Percentiles rank a stretch among this genome's conserved stretches.
These are phyloP conservation scores for Mucor ambiguus DNA, from an alignment of 371 early-diverging fungal genomes.

Conservation along the genomic window DNA sequence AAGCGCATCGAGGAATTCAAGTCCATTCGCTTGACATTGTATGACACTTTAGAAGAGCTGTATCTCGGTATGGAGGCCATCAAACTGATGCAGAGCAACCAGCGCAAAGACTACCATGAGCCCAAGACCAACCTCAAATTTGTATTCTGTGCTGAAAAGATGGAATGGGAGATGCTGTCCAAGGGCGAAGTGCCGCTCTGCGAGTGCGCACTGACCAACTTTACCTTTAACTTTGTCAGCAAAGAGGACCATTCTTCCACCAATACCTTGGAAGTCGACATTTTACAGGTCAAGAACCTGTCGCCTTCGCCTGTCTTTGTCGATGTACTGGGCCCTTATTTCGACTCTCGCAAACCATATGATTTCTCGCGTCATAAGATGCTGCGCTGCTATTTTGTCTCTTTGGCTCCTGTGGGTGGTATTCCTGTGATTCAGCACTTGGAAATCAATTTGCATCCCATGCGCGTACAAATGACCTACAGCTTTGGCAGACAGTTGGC, in stretches of 20 bases:
- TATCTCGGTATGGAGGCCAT: conserved; percentile 64
- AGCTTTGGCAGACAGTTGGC: conserved; percentile 73
- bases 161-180: conserved; percentile 63
- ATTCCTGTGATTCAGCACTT: conserved; percentile 86
- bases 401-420: conserved; percentile 84
- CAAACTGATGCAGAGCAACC: conserved; percentile 46
- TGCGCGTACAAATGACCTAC: conserved; percentile 78
- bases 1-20: conserved; percentile 20
- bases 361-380: conserved; percentile 79
- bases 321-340: conserved; percentile 13
- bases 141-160: conserved; percentile 39
- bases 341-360: conserved; percentile 18
- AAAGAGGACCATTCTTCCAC: conserved; percentile 66
- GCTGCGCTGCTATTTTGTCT: conserved; percentile 75
- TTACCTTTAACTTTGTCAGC: conserved; percentile 52
- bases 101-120: conserved; percentile 23
- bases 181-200: conserved; percentile 55
- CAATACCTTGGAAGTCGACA: conserved; percentile 74
- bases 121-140: conserved; percentile 27
- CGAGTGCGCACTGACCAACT: conserved; percentile 55
- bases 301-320: conserved; percentile 57
- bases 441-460: conserved; percentile 79
- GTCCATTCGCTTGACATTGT: conserved; percentile 10
- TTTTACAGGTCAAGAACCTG: conserved; percentile 68
- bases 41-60: conserved; percentile 52